Percentiles rank a stretch among this genome's conserved stretches.
Evolutionary conservation across 495 filamentous ascomycete species (phyloP).

Genomic region (Penicillium canariense): DNA sequence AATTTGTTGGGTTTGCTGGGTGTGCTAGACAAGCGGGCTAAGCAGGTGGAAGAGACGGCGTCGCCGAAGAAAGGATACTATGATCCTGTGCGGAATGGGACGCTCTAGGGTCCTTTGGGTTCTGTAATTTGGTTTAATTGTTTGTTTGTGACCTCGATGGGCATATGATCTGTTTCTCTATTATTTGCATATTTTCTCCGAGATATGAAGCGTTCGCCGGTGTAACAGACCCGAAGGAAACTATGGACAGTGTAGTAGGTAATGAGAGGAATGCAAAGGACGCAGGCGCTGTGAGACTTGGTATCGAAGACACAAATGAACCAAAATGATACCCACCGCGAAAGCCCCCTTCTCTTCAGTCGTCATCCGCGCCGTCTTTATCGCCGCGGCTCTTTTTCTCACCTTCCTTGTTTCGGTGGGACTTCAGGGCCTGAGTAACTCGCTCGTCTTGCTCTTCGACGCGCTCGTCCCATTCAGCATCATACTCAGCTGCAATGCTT

Average conservation of each 20-base stretch:
- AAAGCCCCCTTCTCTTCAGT: conserved; percentile 25
- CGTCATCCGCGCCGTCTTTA: conserved; percentile 35
- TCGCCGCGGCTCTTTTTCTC: conserved; percentile 46
- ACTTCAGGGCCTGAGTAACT: conserved; percentile 67
- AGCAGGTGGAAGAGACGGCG: conserved; percentile 23
- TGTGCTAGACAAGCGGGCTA: conserved; percentile 22
- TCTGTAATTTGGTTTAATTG: not conserved
- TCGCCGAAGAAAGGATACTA: conserved; percentile 40
- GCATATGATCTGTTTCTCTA: conserved; percentile 4
- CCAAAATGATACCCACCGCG: not conserved
- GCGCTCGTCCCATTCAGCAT: conserved; percentile 90
- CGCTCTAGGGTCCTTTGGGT: conserved; percentile 18
- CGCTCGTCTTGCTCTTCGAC: conserved; percentile 71
- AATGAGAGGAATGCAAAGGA: conserved; percentile 9
- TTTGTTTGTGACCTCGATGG: not conserved
- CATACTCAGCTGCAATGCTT: conserved; percentile 80
- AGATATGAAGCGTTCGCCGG: not conserved
- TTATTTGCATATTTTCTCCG: not conserved
- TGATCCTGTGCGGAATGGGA: conserved; percentile 47
- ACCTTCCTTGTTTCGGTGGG: conserved; percentile 55
- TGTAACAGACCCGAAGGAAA: not conserved
- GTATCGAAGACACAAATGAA: not conserved
- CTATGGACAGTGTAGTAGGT: not conserved
- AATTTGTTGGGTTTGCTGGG: conserved; percentile 4
- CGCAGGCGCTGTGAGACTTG: not conserved